phyloP scores from a whole-genome alignment of 2,329 filamentous ascomycete genomes.

The Neonectria sp. region DNA sequence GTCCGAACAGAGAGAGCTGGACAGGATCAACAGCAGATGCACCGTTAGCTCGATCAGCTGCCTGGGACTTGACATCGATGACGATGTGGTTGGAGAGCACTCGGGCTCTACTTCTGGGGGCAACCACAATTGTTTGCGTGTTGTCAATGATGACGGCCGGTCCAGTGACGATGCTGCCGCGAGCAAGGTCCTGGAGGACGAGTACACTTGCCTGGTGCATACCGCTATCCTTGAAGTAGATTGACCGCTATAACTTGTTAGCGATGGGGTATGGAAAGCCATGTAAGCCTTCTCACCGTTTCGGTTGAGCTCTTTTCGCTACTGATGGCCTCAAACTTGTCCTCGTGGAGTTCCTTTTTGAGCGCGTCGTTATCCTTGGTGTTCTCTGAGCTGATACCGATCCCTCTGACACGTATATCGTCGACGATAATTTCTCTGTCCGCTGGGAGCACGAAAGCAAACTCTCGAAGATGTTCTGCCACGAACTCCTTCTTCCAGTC shows the following conservation, averaged over 20 bases:
- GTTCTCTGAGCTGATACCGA: conserved; percentile 39
- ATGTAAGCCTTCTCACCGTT: neutral
- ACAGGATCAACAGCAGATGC: conserved; percentile 73
- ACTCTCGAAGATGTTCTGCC: conserved; percentile 54
- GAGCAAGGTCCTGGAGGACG: conserved; percentile 12
- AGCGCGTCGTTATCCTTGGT: conserved; percentile 30
- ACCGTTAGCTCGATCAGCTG: neutral
- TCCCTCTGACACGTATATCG: conserved; percentile 58
- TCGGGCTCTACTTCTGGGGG: conserved; percentile 43
- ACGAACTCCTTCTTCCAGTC: conserved; percentile 52
- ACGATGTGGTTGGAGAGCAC: conserved; percentile 51
- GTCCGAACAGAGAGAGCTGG: conserved; percentile 80
- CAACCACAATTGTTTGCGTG: conserved; percentile 50
- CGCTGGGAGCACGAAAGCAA: conserved; percentile 53
- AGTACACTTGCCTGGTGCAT: conserved; percentile 20
- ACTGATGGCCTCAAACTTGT: conserved; percentile 29
- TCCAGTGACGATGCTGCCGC: conserved; percentile 36
- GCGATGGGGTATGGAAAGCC: neutral
- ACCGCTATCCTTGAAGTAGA: conserved; percentile 20
- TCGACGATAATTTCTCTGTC: conserved; percentile 57
- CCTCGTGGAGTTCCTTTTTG: conserved; percentile 22
- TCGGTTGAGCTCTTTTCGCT: conserved; percentile 4
- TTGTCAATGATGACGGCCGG: conserved; percentile 52
- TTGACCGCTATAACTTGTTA: conserved; percentile 34
- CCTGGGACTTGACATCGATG: conserved; percentile 5